phyloP scores from a whole-genome alignment of 306 rosid species.

The Glycyrrhiza uralensis region DNA sequence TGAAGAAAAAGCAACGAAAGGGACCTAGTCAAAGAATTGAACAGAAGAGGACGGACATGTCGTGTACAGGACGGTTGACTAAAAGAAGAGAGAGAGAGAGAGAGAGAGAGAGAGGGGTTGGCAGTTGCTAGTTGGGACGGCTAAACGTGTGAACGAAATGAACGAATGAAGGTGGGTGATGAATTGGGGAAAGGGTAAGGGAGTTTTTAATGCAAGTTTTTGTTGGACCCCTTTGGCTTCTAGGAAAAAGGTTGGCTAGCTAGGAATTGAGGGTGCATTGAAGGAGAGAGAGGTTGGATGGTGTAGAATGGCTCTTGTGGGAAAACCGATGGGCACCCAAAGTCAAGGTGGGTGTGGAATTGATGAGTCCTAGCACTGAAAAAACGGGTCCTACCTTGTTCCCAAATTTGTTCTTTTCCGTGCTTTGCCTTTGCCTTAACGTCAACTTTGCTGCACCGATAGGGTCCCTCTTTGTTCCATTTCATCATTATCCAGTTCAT shows the following conservation, averaged over 20 bases:
- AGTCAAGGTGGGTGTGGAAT: conserved; percentile 76
- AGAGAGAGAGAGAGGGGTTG: conserved; percentile 7
- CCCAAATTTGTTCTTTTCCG: conserved; percentile 35
- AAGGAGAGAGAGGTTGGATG: conserved; percentile 31
- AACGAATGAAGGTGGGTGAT: conserved; percentile 11
- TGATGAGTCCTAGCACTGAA: conserved; percentile 29
- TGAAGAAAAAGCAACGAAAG: conserved; percentile 38
- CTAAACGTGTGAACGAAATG: conserved; percentile 30
- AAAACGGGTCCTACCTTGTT: conserved; percentile 41
- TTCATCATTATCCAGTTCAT: conserved; percentile 34
- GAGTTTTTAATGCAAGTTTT: conserved; percentile 30
- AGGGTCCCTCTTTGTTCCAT: conserved; percentile 25
- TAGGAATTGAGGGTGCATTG: conserved; percentile 20
- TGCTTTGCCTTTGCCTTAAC: conserved; percentile 63
- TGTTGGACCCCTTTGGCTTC: conserved; percentile 30
- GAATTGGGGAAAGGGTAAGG: not conserved
- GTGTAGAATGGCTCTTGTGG: conserved; percentile 17
- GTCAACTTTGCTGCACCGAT: conserved; percentile 49
- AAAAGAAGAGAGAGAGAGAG: conserved; percentile 13
- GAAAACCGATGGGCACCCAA: conserved; percentile 37
- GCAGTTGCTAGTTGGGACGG: conserved; percentile 45
- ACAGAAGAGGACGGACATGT: conserved; percentile 65
- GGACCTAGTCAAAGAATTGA: conserved; percentile 67
- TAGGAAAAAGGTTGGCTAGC: conserved; percentile 38
- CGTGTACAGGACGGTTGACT: conserved; percentile 74